Evolutionary conservation across 306 rosid species (phyloP), one percentile per base, ranked within the genome.

Genomic region (Prunus salicina): DNA sequence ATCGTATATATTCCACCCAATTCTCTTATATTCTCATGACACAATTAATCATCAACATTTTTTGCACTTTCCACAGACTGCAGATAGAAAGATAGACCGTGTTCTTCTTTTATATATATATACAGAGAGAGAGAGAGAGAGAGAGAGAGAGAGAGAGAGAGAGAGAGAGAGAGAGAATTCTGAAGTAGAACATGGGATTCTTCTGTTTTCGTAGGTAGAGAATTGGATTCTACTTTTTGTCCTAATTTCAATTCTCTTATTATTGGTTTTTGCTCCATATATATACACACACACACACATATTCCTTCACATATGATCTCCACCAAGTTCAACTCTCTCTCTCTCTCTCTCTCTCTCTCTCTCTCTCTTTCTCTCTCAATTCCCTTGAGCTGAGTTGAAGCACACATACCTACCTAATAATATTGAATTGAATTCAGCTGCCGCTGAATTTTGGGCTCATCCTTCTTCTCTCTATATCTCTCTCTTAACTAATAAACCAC

Each of bases 151-250:
- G 25, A 24, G 25, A 25, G 27, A 25, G 27, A 25, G 27, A 25
- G 27, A 25, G 27, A 25, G 2, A 25, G 27, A 32, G 6, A 32
- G 2, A 34, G 43, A 38, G 7, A 38, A 7, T 0, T 38, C 43
- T 38, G 43, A 38, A 38, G 43, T 63, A 75, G 71, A 81, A 30
- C 51, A 68, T 72, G 50, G 15, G 83, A 86, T 88, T 86, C 90
- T 79, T n/a, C 24, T 9, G 62, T 20, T 9, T 2, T 2, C 11
- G 24, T 56, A 56, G 62, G 15, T 56, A 1, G 14, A 70, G 89
- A 88, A 90, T 86, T 80, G 58, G 77, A 88, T 88, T 88, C 91
- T 62, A 7, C 74, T 83, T 88, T 49, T 86, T 64, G 74, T 75
- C 72, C n/a, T 27, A 25, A 24, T 61, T 11, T 28, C 9, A 18